phyloP scores from a whole-genome alignment of 352 stramenopile species.

The Peronospora farinosa region DNA sequence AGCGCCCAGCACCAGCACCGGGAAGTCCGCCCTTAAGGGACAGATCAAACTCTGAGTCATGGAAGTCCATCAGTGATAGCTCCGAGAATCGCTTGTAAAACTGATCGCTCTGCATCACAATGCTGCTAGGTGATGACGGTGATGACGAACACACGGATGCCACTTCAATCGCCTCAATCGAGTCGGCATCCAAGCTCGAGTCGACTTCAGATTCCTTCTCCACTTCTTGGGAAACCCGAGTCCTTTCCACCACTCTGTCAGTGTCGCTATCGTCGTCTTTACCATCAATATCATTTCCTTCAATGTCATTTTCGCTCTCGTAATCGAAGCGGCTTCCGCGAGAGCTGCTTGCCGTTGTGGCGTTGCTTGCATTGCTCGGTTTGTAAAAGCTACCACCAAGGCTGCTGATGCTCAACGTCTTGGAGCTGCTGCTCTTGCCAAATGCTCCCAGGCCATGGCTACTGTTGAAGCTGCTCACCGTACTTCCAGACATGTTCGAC shows the following conservation, averaged over 20 bases:
- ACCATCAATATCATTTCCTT: constrained; percentile 20
- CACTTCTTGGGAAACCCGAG: constrained; percentile 12
- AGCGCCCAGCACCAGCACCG: constrained; percentile 2
- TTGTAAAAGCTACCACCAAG: constrained; percentile 35
- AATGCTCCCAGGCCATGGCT: constrained; percentile 24
- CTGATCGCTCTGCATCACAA: constrained; percentile 29
- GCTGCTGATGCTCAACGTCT: constrained; percentile 36
- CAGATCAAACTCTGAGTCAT: constrained; percentile 60
- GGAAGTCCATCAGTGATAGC: constrained; percentile 51
- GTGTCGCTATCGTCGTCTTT: constrained; percentile 24
- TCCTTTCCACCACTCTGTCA: constrained; percentile 15
- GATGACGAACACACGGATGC: constrained; percentile 38
- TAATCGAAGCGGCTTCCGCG: constrained; percentile 28
- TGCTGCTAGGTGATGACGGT: constrained; percentile 35
- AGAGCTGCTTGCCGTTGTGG: constrained; percentile 30
- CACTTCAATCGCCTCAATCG: constrained; percentile 19
- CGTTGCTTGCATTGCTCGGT: constrained; percentile 29
- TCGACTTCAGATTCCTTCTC: constrained; percentile 27
- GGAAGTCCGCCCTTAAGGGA: constrained; percentile 32
- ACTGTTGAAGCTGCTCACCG: constrained; percentile 28
- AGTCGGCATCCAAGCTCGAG: constrained; percentile 14
- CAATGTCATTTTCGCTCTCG: constrained; percentile 29
- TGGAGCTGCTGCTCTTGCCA: constrained; percentile 29
- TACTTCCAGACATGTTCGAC: constrained; percentile 28
- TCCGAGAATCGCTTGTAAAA: constrained; percentile 47